phyloP scores from a whole-genome alignment of 768 basidiomycete species.

The Kwoniella sp. region DNA sequence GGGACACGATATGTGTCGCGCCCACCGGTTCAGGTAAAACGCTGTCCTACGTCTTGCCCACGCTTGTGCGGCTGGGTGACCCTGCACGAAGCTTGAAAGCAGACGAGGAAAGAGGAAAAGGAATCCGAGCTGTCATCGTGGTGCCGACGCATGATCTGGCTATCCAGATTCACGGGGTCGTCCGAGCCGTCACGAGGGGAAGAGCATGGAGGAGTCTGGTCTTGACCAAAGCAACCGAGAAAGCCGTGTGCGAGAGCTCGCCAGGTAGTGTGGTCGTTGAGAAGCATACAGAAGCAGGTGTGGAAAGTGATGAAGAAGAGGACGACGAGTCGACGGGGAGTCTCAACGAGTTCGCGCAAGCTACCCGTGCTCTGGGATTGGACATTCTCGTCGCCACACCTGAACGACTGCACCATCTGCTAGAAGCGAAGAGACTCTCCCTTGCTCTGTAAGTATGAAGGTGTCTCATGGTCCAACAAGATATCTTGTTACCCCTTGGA shows the following conservation, averaged over 20 bases:
- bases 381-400: conserved; percentile 94
- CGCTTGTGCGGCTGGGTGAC: conserved; percentile 61
- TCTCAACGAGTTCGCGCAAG: conserved; percentile 12
- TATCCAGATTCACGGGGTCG: conserved; percentile 91
- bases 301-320: conserved; percentile 41
- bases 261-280: conserved; percentile 24
- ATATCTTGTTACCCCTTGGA: conserved; percentile 20
- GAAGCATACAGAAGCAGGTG: conserved; percentile 62
- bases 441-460: conserved; percentile 38
- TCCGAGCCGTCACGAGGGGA: conserved; percentile 68
- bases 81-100: conserved; percentile 36
- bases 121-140: conserved; percentile 76
- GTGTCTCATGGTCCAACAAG: neutral
- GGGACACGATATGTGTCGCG: conserved; percentile 90
- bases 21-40: conserved; percentile 99
- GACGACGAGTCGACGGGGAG: conserved; percentile 24
- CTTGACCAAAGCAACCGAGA: conserved; percentile 87
- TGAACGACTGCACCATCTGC: conserved; percentile 76
- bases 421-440: conserved; percentile 64
- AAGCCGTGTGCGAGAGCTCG: conserved; percentile 61
- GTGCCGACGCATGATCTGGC: conserved; percentile 95
- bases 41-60: conserved; percentile 82
- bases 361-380: conserved; percentile 32
- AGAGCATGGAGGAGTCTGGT: conserved; percentile 76
- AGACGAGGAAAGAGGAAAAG: conserved; percentile 57